Conservation (phyloP, 176 grass and related monocot species). For the Ananas comosus region DNA sequence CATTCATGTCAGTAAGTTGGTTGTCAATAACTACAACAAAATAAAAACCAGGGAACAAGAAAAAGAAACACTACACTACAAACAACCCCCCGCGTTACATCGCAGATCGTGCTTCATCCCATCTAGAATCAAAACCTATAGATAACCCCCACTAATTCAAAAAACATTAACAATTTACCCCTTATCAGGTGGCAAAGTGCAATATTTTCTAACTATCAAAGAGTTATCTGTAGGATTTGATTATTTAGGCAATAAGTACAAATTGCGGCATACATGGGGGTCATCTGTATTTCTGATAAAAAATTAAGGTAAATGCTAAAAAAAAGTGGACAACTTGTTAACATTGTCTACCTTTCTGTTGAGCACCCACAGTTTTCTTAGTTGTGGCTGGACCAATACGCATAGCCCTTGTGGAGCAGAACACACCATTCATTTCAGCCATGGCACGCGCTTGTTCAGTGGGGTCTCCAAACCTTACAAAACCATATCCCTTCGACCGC, state of each 20-base stretch:
- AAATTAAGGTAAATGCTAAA: conserved; percentile 12
- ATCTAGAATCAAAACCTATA: no score
- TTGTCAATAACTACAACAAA: neutral
- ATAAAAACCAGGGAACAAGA: neutral
- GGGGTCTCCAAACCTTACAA: conserved; percentile 83
- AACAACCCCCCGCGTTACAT: no score
- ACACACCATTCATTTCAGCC: conserved; percentile 99
- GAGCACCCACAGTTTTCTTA: conserved; percentile 57
- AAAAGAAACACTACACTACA: neutral
- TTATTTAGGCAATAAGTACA: neutral
- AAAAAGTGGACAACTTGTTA: conserved; percentile 7
- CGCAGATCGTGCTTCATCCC: no score
- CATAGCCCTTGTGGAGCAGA: conserved; percentile 80
- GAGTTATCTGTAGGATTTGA: neutral
- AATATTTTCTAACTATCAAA: no score
- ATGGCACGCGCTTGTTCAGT: conserved; percentile 85
- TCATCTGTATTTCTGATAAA: no score
- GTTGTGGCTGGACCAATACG: conserved; percentile 79
- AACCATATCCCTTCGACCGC: conserved; percentile 90
- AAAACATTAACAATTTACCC: no score
- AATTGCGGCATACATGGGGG: neutral
- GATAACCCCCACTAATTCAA: no score
- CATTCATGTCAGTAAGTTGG: neutral
- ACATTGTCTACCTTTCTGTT: conserved; percentile 40
- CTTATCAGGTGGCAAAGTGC: neutral